phyloP scores from a whole-genome alignment of 2,329 filamentous ascomycete species.

The Emergomyces pasteurianus region DNA sequence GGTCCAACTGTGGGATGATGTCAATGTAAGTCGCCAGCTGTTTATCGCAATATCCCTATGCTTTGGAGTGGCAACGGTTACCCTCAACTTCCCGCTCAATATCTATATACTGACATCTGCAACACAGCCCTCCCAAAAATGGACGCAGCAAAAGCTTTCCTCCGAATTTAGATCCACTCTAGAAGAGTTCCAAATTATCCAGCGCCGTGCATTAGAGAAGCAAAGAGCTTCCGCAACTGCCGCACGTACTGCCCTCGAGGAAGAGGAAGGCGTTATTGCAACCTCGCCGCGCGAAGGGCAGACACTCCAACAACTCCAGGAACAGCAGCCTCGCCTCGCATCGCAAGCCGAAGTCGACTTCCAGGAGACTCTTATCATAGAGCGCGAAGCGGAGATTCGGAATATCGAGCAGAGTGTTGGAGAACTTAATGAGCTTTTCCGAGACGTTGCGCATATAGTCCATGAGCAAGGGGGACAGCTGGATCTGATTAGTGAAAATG shows the following conservation, averaged over 20 bases:
- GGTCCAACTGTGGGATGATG: slow-evolving; percentile 74
- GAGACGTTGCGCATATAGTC: slow-evolving; percentile 96
- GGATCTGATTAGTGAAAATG: slow-evolving; percentile 77
- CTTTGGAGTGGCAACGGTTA: neutral
- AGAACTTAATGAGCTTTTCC: slow-evolving; percentile 91
- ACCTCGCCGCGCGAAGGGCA: slow-evolving; percentile 34
- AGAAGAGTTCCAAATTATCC: slow-evolving; percentile 84
- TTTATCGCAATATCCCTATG: neutral
- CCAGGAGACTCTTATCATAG: slow-evolving; percentile 87
- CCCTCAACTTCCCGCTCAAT: neutral
- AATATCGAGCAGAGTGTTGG: slow-evolving; percentile 95
- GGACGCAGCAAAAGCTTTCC: slow-evolving; percentile 88
- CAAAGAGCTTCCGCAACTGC: slow-evolving; percentile 77
- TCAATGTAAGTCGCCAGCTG: slow-evolving; percentile 47
- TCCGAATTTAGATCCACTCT: slow-evolving; percentile 84
- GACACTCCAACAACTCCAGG: slow-evolving; percentile 59
- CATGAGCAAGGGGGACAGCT: slow-evolving; percentile 83
- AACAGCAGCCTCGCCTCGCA: slow-evolving; percentile 70
- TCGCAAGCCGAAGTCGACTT: slow-evolving; percentile 94
- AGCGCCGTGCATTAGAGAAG: slow-evolving; percentile 81
- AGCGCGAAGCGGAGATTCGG: slow-evolving; percentile 92
- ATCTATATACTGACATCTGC: neutral
- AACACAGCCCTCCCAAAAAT: slow-evolving; percentile 80
- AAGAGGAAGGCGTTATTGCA: slow-evolving; percentile 27
- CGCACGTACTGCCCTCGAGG: slow-evolving; percentile 66